phyloP scores from a whole-genome alignment of 345 rosid genomes.

The Corymbia maculata region DNA sequence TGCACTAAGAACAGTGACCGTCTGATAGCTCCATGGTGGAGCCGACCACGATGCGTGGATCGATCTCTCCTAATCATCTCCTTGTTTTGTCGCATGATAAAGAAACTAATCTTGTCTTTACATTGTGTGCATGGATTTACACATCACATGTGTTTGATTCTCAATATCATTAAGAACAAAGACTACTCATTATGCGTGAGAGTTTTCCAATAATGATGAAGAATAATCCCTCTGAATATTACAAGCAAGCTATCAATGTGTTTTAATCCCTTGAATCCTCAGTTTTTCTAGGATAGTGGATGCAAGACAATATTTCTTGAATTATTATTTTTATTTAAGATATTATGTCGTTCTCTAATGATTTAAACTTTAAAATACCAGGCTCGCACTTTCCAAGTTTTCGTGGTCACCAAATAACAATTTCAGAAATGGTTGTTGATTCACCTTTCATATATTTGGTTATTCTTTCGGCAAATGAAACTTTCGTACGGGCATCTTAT shows the following conservation, averaged over 20 bases:
- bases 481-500: not conserved
- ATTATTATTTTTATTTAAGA: too few species aligned
- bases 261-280: not conserved
- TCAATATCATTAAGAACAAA: not conserved
- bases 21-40: not conserved
- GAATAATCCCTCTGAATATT: not conserved
- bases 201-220: not conserved
- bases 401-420: too few species aligned
- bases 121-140: not conserved
- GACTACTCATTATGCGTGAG: not conserved
- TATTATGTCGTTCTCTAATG: not conserved
- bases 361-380: not conserved
- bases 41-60: not conserved
- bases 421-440: too few species aligned
- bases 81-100: not conserved
- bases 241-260: not conserved
- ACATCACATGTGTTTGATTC: not conserved
- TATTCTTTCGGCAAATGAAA: not conserved
- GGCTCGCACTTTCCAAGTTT: not conserved
- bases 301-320: fast-evolving
- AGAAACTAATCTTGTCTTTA: not conserved
- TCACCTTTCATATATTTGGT: not conserved
- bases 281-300: too few species aligned
- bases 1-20: not conserved
- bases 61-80: not conserved